Conservation (phyloP, 208 protist species). For the Leishmania arabica region DNA sequence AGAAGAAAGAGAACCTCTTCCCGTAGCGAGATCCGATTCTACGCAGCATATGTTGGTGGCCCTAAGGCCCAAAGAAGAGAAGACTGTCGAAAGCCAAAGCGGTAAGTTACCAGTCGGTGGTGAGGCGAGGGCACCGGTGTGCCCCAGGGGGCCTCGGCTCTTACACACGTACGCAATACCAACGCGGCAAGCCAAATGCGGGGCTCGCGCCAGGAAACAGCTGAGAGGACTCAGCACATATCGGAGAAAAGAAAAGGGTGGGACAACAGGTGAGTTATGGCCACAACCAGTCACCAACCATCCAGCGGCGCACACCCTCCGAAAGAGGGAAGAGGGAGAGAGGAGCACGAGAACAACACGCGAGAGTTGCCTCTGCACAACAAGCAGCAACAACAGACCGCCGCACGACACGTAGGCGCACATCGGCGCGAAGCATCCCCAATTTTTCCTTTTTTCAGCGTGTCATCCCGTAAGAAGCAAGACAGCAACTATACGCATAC, state of each 20-base stretch:
- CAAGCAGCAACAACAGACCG: background rate
- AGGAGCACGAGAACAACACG: background rate
- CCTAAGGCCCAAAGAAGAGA: background rate
- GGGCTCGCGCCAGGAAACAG: background rate
- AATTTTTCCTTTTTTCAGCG: background rate
- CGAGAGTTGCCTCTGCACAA: background rate
- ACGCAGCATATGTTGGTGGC: conserved; percentile 12
- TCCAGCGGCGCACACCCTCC: background rate
- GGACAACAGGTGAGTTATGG: background rate
- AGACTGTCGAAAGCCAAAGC: background rate
- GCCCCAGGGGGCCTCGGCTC: background rate
- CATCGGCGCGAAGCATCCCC: background rate
- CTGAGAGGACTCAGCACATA: background rate
- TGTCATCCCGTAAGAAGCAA: background rate
- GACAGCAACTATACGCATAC: background rate
- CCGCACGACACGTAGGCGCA: background rate
- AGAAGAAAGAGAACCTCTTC: conserved; percentile 47
- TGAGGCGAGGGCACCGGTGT: background rate
- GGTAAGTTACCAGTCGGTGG: background rate
- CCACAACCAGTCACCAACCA: background rate
- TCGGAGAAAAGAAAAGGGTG: conserved; percentile 4
- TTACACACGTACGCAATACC: background rate
- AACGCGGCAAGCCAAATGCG: background rate
- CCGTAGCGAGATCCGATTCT: conserved; percentile 10
- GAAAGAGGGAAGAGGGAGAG: background rate